Evolutionary conservation across 495 filamentous ascomycete genomes (phyloP), one percentile per base, ranked within the genome.

Genomic region (Aspergillus steynii): DNA sequence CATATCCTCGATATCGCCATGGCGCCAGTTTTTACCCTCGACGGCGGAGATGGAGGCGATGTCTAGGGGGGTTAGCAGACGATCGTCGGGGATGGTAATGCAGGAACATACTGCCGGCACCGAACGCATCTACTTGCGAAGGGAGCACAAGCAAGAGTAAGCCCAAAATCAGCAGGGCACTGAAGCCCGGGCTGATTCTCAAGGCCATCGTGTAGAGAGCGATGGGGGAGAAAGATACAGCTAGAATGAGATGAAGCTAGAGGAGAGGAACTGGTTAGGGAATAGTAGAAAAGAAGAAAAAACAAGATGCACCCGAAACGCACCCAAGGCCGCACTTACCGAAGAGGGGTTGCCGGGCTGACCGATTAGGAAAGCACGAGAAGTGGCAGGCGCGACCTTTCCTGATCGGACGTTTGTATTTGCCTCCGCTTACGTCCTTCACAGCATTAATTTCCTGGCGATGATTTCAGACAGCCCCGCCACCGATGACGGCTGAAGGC

Each of bases 1-100:
- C 71, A 92, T 87, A 74, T 99, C 95, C 78, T 97, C 93, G 62
- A 96, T 95, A 74, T 98, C 94, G 57, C 95, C 95, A 88, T 98
- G 95, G 61, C 95, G 88, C 88, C 91, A 99, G 70, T 99, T 99
- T 66, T 90, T 84, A 27, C 95, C 95, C 75, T 99, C 95, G 64
- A 99, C 87, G 69, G 90, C 86, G 1, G 94, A 92, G 66, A 99
- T 95, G 0, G 89, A 92, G 15, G 95, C 94, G 62, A 97, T 96
- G 69, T 97, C 77, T 79, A 49, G 10, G 50, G 3, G 14, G 47
- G 51, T 71, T 27, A 71, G 61, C 42, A 9, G 42, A 25, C 1
- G 42, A 20, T 2, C 1, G 42, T 12, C 28, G 0, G 2, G 5
- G 5, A 37, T 8, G 34, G 4, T 3, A 26, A 27, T 2, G 7